phyloP scores from a whole-genome alignment of 1,284 basidiomycete species.

The Ceratobasidium sp. region DNA sequence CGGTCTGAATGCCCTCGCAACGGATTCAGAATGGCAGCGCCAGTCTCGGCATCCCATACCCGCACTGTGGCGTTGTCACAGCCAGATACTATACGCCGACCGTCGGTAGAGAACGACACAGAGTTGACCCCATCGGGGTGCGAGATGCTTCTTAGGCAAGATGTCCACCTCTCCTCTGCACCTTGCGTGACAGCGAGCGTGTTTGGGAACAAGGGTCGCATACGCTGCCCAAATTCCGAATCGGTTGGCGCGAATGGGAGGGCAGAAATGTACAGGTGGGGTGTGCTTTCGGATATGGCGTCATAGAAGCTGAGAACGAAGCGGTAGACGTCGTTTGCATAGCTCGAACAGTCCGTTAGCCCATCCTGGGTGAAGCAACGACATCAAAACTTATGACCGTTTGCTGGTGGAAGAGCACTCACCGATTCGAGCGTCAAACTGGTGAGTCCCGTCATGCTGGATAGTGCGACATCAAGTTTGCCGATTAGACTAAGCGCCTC shows the following conservation, averaged over 20 bases:
- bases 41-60: too few relatives aligned
- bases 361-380: neutral
- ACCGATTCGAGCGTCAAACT: neutral
- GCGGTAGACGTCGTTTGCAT: too few relatives aligned
- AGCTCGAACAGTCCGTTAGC: neutral
- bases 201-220: neutral
- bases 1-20: neutral
- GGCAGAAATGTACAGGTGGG: constrained; percentile 7
- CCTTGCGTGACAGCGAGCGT: neutral
- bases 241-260: neutral
- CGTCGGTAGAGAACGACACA: neutral
- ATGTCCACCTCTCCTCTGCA: neutral
- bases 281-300: neutral
- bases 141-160: neutral
- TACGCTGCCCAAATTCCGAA: neutral
- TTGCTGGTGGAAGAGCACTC: neutral
- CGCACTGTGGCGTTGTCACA: neutral
- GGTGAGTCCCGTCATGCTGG: neutral
- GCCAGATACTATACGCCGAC: neutral
- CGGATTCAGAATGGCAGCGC: neutral
- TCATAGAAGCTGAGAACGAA: constrained; percentile 6
- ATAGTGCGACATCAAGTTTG: neutral
- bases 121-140: neutral
- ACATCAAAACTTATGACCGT: neutral
- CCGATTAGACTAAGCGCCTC: constrained; percentile 6